phyloP scores from a whole-genome alignment of 768 basidiomycete species.

The Tulasnella sp. region DNA sequence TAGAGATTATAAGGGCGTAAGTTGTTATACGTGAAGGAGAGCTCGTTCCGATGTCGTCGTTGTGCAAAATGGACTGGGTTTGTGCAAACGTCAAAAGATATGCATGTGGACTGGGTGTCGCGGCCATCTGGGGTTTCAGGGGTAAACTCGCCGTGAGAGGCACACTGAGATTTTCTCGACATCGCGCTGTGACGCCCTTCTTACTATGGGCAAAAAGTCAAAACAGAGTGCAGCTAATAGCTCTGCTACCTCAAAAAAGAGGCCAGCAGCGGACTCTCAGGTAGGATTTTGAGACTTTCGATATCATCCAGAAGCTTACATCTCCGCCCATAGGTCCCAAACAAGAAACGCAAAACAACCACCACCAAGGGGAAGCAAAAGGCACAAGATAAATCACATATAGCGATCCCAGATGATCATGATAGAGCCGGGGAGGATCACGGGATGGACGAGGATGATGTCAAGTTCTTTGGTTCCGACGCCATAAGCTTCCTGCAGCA shows the following conservation, averaged over 20 bases:
- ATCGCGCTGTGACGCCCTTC: too few relatives aligned
- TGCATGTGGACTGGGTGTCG: too few relatives aligned
- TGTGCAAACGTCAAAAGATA: too few relatives aligned
- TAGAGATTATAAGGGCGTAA: too few relatives aligned
- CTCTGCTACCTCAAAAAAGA: neutral
- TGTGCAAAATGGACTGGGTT: too few relatives aligned
- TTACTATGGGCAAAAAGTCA: too few relatives aligned
- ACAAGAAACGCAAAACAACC: neutral
- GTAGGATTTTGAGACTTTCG: neutral
- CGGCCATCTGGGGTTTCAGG: too few relatives aligned
- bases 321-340: neutral
- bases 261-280: neutral
- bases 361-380: neutral
- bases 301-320: neutral
- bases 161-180: too few relatives aligned
- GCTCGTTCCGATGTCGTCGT: too few relatives aligned
- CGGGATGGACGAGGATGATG: slow-evolving; percentile 9
- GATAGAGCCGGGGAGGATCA: neutral
- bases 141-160: too few relatives aligned
- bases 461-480: slow-evolving; percentile 1
- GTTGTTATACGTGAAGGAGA: too few relatives aligned
- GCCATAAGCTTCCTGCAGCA: slow-evolving; percentile 47
- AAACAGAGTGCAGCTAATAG: too few relatives aligned
- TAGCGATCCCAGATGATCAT: neutral
- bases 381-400: neutral